Base-by-base conservation (phyloP, 1,284 basidiomycete species). In the Sanghuangporus sanghuang region DNA sequence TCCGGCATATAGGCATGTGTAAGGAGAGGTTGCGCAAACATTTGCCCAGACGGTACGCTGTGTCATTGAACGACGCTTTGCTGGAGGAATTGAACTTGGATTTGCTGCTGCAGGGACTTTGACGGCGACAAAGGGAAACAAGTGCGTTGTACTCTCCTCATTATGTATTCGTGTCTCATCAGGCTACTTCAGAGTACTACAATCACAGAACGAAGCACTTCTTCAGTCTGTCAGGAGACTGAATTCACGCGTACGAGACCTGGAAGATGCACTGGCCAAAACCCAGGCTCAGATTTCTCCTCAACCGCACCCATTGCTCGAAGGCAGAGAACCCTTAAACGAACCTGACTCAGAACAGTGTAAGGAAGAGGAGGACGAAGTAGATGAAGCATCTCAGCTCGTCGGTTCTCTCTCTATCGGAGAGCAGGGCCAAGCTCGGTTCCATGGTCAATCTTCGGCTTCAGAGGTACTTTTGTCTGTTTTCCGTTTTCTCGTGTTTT, bases 91-190 rank as follows among this genome's bases (percentile, higher is more conserved):
- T 18, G 16, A 54, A 54, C 32, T 38, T 9, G 16, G 32, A 1
- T 54, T 6, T 56, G 38, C 55, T 56, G 38, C 55, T 56, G 42
- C 61, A 83, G 82, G 81, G 40, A 79, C 78, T 36, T 68, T 83
- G 64, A 73, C 77, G 8, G 81, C 82, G 21, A 84, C 81, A 49
- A 83, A 84, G 68, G 81, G 82, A 61, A 83, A 83, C 72, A 82
- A 82, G 82, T 64, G 18, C 35, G 55, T 64, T 18, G 36, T n/a
- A 3, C 36, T 36, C 38, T 36, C 12, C 23, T 7, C 4, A 32
- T 50, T 38, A 9, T 14, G 38, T 7, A 6, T 54, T 18, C 12
- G 8, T 55, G 21, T 49, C 16, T 42, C 35, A 44, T 54, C 57
- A 38, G 36, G 57, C 7, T 11, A n/a, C 42, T 53, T 23, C 14